Evolutionary conservation across 73 alveolate species (phyloP).

Genomic region (Paramecium sexaurelia): DNA sequence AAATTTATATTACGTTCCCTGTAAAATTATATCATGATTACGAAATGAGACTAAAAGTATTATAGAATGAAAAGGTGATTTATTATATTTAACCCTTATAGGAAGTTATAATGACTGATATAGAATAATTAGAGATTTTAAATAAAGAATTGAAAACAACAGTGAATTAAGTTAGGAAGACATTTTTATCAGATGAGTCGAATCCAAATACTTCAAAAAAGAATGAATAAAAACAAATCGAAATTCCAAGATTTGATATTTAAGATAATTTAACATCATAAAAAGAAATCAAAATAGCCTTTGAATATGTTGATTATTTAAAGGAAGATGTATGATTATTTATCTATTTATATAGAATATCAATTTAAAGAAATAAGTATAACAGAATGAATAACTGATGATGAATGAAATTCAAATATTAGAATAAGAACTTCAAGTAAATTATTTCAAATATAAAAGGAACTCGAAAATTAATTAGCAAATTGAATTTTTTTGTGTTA

Average conservation of each 20-base stretch:
- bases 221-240: background rate
- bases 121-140: background rate
- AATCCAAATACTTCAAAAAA: background rate
- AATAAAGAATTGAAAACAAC: background rate
- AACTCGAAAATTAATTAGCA: slow-evolving; percentile 6
- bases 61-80: background rate
- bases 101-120: background rate
- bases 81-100: background rate
- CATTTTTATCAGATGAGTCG: background rate
- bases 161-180: background rate
- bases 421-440: slow-evolving; percentile 10
- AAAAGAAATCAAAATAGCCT: background rate
- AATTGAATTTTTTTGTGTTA: background rate
- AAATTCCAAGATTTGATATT: slow-evolving; percentile 6
- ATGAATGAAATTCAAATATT: background rate
- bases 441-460: background rate
- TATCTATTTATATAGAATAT: background rate
- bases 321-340: background rate
- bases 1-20: background rate
- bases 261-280: background rate
- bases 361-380: background rate
- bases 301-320: slow-evolving; percentile 9
- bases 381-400: background rate
- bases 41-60: background rate
- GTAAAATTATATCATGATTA: background rate